Evolutionary conservation across 2,329 filamentous ascomycete genomes (phyloP).

Genomic region (Tolypocladium guangdongense): DNA sequence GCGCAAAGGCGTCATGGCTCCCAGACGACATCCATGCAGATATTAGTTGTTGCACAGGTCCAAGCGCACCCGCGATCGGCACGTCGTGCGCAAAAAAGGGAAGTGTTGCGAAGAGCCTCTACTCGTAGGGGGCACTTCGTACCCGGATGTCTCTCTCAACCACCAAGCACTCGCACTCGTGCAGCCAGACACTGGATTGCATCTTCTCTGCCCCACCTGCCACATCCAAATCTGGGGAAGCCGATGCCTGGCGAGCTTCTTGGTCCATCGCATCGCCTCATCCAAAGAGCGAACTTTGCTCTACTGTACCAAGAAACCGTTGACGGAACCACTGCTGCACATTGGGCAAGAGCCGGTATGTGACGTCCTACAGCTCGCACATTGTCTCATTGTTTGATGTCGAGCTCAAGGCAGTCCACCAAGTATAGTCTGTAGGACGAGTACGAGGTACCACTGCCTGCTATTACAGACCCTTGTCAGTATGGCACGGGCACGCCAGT

Average conservation of each 20-base stretch:
- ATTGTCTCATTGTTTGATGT: background rate
- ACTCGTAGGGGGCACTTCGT: background rate
- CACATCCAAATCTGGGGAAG: background rate
- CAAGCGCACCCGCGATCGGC: conserved; percentile 1
- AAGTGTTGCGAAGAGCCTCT: too few species aligned
- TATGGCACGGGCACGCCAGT: background rate
- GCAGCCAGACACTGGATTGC: too few species aligned
- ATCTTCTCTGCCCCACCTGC: background rate
- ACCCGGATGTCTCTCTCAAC: background rate
- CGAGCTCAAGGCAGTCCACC: background rate
- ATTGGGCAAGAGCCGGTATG: background rate
- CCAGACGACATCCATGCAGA: background rate
- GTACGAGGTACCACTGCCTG: background rate
- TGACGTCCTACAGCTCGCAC: too few species aligned
- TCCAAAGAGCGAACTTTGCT: background rate
- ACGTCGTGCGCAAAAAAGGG: conserved; percentile 1
- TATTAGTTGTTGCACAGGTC: background rate
- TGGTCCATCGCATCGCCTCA: background rate
- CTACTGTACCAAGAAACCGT: background rate
- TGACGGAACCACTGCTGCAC: background rate
- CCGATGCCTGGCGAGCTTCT: background rate
- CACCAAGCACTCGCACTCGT: too few species aligned
- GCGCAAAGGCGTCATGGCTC: background rate
- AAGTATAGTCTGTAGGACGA: background rate
- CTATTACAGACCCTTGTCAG: background rate